Conservation (phyloP, 2,329 filamentous ascomycete genomes). For the Fusarium circinatum region DNA sequence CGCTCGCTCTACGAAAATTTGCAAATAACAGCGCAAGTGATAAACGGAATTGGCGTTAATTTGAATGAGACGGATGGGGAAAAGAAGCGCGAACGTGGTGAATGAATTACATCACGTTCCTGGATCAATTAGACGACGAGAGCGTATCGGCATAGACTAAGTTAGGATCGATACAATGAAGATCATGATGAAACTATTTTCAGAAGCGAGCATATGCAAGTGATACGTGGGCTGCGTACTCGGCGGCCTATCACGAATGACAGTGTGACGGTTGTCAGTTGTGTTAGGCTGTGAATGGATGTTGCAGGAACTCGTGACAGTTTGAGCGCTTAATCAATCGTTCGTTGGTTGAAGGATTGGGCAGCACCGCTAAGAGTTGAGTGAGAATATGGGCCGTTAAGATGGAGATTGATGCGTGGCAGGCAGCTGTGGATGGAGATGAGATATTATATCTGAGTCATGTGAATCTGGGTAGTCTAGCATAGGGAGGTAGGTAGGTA, state of each 20-base stretch:
- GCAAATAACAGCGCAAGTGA: constrained; percentile 27
- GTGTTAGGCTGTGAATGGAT: constrained; percentile 31
- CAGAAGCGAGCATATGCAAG: constrained; percentile 33
- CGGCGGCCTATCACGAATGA: constrained; percentile 21
- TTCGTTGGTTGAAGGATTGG: constrained; percentile 22
- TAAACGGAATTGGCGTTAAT: constrained; percentile 37
- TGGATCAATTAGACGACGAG: constrained; percentile 32
- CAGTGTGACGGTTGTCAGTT: constrained; percentile 18
- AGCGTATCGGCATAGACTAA: constrained; percentile 26
- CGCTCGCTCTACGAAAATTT: constrained; percentile 28
- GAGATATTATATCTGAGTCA: constrained; percentile 15
- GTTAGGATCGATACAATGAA: constrained; percentile 32
- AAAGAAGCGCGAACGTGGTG: constrained; percentile 19
- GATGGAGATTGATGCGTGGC: constrained; percentile 32
- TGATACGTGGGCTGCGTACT: constrained; percentile 18
- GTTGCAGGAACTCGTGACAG: constrained; percentile 19
- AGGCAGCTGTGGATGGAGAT: constrained; percentile 15
- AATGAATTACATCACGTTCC: constrained; percentile 1
- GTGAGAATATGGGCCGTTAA: constrained; percentile 11
- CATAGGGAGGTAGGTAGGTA: neutral
- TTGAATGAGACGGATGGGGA: constrained; percentile 25
- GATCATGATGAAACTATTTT: constrained; percentile 22
- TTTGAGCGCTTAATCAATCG: constrained; percentile 29
- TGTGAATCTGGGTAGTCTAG: neutral
- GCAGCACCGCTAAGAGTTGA: constrained; percentile 33